Conservation (phyloP, 2,329 filamentous ascomycete genomes). For the Aspergillus tanneri region DNA sequence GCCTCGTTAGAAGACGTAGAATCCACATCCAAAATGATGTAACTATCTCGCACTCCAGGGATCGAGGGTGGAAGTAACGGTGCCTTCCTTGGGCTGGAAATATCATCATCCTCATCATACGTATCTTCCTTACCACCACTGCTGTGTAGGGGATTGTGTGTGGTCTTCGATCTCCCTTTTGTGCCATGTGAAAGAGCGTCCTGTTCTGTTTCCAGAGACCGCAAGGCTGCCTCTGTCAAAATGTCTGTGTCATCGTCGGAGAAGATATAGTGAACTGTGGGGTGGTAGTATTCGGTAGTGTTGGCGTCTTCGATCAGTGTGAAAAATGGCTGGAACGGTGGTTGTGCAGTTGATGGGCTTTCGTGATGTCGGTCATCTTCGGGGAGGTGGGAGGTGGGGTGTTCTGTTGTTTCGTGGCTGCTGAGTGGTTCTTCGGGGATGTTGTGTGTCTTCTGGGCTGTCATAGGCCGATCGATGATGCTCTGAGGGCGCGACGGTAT, state of each 20-base stretch:
- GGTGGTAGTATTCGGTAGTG: slow-evolving; percentile 75
- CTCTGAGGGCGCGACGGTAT: slow-evolving; percentile 22
- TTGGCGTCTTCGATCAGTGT: slow-evolving; percentile 75
- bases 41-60: slow-evolving; percentile 54
- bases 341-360: slow-evolving; percentile 29
- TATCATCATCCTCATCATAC: slow-evolving; percentile 23
- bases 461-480: slow-evolving; percentile 21
- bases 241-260: slow-evolving; percentile 82
- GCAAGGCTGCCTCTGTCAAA: slow-evolving; percentile 64
- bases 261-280: slow-evolving; percentile 88
- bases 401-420: slow-evolving; percentile 8
- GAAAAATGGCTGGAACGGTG: slow-evolving; percentile 76
- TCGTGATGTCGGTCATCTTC: slow-evolving; percentile 20
- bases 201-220: slow-evolving; percentile 52
- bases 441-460: slow-evolving; percentile 14
- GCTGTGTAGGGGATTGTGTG: neutral
- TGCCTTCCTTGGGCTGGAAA: slow-evolving; percentile 20
- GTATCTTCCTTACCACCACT: slow-evolving; percentile 12
- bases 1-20: slow-evolving; percentile 15
- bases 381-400: slow-evolving; percentile 2
- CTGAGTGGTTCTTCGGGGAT: slow-evolving; percentile 12
- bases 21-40: slow-evolving; percentile 57
- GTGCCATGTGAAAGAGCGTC: slow-evolving; percentile 26
- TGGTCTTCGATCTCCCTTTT: slow-evolving; percentile 14
- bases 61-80: slow-evolving; percentile 48